phyloP scores from a whole-genome alignment of 352 stramenopile species.

The Globisporangium paroecandrum region DNA sequence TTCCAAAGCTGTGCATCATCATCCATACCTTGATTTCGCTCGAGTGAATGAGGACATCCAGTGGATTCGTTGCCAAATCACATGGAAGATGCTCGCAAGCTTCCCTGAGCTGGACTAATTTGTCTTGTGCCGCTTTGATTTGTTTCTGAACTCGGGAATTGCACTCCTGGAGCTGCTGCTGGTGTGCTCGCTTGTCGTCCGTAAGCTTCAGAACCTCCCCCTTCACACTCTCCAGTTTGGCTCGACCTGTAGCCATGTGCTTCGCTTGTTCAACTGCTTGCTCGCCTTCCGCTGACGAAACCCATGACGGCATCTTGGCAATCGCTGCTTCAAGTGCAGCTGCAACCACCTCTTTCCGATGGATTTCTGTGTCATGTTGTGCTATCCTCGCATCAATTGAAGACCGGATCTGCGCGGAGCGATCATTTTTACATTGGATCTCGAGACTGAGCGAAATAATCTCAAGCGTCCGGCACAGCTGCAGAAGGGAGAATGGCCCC shows the following conservation, averaged over 20 bases:
- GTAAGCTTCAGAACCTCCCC: conserved; percentile 25
- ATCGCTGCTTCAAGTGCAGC: conserved; percentile 30
- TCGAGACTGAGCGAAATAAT: conserved; percentile 52
- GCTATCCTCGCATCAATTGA: conserved; percentile 25
- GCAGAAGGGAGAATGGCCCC: conserved; percentile 29
- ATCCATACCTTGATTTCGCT: conserved; percentile 54
- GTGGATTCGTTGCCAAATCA: conserved; percentile 27
- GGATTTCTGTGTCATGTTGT: conserved; percentile 15
- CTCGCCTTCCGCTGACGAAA: conserved; percentile 10
- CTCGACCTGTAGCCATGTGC: conserved; percentile 20
- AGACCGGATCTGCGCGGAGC: conserved; percentile 20
- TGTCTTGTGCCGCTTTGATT: conserved; percentile 33
- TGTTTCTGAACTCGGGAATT: conserved; percentile 22
- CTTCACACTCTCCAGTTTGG: conserved; percentile 33
- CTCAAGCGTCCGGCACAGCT: conserved; percentile 46
- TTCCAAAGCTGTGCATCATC: neutral
- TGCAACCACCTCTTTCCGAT: conserved; percentile 34
- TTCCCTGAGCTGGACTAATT: conserved; percentile 38
- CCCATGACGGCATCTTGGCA: conserved; percentile 42
- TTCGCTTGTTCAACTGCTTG: conserved; percentile 14
- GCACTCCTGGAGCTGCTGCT: conserved; percentile 16
- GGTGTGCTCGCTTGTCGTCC: neutral
- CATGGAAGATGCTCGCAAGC: conserved; percentile 13
- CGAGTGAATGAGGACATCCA: conserved; percentile 45
- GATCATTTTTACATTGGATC: conserved; percentile 37